Base-by-base conservation (phyloP, 768 basidiomycete species). In the Lentinula edodes region DNA sequence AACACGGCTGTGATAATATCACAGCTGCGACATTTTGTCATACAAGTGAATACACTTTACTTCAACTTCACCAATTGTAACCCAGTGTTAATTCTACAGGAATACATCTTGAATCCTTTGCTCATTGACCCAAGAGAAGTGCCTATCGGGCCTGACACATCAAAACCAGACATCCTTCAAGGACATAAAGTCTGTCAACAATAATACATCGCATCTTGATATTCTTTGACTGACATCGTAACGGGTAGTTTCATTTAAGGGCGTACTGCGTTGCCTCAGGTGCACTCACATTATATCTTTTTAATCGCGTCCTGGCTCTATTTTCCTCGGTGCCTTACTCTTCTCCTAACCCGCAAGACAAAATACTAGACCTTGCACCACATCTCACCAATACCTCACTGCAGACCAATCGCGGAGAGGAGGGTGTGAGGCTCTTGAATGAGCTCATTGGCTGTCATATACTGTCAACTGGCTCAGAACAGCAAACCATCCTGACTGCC, bases 321-420 rank as follows among this genome's bases (percentile, higher is more conserved):
- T 98, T 98, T 73, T 90, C 96, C 2, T 78, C 88, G 1, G 78
- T 80, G 7, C 84, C 90, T 1, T 98, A 95, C 70, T 62, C 67
- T 0, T 43, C 69, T 0, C 91, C 91, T 1, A 63, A 67, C 43
- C 66, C 63, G 35, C 71, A 67, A 1, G 67, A 68, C 45, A 66
- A 66, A 23, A 42, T 65, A 32, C 65, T 67, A 13, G 80, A 91
- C 69, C 80, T 98, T 13, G 66, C 75, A 6, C 82, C 89, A 3
- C 95, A 98, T 74, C 78, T 98, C 18, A 98, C 96, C 50, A 99
- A 98, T 69, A 95, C 95, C 0, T 93, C 90, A 18, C 78, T 97
- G 13, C 96, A 97, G 72, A 78, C 73, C 2, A 79, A 85, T 18
- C 74, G 73, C 20, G 86, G 87, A 2, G 89, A 93, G 65, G 81